phyloP scores from a whole-genome alignment of 75 land plant species.

The Sequoiadendron giganteum region DNA sequence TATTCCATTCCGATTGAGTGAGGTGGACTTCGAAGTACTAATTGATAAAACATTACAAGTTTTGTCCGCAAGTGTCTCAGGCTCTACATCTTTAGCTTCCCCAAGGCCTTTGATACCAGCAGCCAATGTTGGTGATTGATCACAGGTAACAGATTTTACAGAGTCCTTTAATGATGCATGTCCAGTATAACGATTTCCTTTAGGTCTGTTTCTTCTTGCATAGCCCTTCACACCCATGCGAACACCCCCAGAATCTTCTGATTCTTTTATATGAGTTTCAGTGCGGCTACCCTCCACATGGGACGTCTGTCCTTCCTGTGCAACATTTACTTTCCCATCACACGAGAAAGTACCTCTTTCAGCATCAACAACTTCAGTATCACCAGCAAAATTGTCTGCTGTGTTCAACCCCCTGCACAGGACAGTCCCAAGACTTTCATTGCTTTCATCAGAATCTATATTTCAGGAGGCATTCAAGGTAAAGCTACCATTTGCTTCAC shows the following conservation, averaged over 20 bases:
- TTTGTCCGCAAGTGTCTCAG: constrained; percentile 23
- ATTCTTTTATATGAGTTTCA: constrained; percentile 37
- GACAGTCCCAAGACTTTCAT: constrained; percentile 45
- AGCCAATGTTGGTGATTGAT: constrained; percentile 25
- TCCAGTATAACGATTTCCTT: constrained; percentile 55
- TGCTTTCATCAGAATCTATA: constrained; percentile 75
- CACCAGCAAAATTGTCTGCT: constrained; percentile 76
- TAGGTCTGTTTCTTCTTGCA: constrained; percentile 68
- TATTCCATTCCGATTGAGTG: constrained; percentile 26
- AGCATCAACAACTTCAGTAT: constrained; percentile 37
- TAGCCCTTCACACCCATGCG: constrained; percentile 54
- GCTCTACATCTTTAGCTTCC: constrained; percentile 27
- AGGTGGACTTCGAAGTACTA: constrained; percentile 26
- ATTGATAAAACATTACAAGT: constrained; percentile 11
- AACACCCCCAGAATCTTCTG: constrained; percentile 48
- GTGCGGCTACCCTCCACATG: constrained; percentile 28
- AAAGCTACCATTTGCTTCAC: constrained; percentile 77
- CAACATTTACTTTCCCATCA: constrained; percentile 23
- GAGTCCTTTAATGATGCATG: constrained; percentile 34
- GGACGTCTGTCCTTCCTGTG: constrained; percentile 41
- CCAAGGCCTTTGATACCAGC: constrained; percentile 18
- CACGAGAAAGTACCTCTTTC: constrained; percentile 20
- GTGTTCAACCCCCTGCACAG: constrained; percentile 44
- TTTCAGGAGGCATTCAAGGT: constrained; percentile 50
- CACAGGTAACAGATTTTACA: constrained; percentile 17